Conservation (phyloP, 2,329 filamentous ascomycete species). For the Mollisiaceae sp. region DNA sequence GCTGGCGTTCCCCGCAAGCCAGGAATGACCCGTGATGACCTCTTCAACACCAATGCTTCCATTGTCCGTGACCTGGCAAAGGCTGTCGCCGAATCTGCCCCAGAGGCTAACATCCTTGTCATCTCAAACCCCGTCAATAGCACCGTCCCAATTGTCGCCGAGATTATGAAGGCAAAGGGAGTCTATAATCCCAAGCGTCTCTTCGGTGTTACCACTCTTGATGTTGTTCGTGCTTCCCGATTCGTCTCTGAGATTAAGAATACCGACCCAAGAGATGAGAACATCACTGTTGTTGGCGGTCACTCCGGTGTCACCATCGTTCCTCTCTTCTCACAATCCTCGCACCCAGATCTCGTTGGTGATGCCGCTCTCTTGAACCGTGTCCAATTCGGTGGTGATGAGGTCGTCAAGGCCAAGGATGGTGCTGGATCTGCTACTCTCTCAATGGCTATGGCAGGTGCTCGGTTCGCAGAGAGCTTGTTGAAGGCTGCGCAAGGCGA, state of each 20-base stretch:
- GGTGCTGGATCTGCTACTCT: conserved; percentile 96
- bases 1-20: conserved; percentile 94
- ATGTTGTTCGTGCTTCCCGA: conserved; percentile 95
- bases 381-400: conserved; percentile 98
- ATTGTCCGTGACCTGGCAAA: conserved; percentile 99
- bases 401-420: conserved; percentile 99
- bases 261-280: conserved; percentile 89
- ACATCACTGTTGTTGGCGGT: conserved; percentile 94
- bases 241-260: conserved; percentile 96
- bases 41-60: conserved; percentile 99
- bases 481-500: conserved; percentile 92
- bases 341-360: conserved; percentile 81
- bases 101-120: conserved; percentile 93
- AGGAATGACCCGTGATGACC: conserved; percentile 99
- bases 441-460: conserved; percentile 97
- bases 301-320: conserved; percentile 99
- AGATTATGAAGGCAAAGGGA: conserved; percentile 92
- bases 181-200: conserved; percentile 99
- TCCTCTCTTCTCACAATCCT: conserved; percentile 93
- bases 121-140: conserved; percentile 99
- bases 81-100: conserved; percentile 85
- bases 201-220: conserved; percentile 99
- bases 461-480: conserved; percentile 83
- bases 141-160: conserved; percentile 95
- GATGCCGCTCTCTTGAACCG: conserved; percentile 78